A percentile compares a stretch with the other conserved stretches of the same genome.
Evolutionary conservation across 768 basidiomycete species (phyloP).

Genomic region (Boletus reticuloceps): DNA sequence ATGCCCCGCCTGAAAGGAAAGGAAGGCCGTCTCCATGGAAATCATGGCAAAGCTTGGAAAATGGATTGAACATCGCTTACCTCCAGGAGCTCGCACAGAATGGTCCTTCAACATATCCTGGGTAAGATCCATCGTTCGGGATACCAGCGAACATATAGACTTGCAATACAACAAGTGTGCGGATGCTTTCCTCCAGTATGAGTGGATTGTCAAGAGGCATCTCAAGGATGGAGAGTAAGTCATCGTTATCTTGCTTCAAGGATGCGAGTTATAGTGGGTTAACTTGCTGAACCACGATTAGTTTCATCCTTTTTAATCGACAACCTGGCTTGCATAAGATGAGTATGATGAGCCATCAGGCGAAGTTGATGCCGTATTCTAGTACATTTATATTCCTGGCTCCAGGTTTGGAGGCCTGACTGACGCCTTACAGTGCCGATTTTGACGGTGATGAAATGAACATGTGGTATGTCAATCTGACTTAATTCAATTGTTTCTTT

Average conservation of each 20-base stretch:
- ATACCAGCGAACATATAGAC: slow-evolving; percentile 97
- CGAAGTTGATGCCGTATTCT: slow-evolving; percentile 96
- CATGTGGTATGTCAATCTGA: slow-evolving; percentile 80
- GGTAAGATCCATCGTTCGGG: slow-evolving; percentile 96
- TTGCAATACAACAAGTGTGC: slow-evolving; percentile 94
- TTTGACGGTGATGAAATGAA: slow-evolving; percentile 99
- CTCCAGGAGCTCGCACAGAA: slow-evolving; percentile 74
- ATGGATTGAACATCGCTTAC: too few relatives aligned
- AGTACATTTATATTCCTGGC: slow-evolving; percentile 52
- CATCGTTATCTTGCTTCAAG: slow-evolving; percentile 33
- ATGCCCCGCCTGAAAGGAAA: slow-evolving; percentile 96
- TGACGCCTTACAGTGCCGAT: slow-evolving; percentile 95
- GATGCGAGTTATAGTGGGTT: background rate
- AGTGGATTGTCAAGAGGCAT: slow-evolving; percentile 98
- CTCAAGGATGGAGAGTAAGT: slow-evolving; percentile 97
- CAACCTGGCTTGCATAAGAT: slow-evolving; percentile 99
- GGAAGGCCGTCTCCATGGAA: slow-evolving; percentile 92
- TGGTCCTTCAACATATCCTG: slow-evolving; percentile 92
- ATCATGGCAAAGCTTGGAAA: too few relatives aligned
- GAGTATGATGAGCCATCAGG: slow-evolving; percentile 99
- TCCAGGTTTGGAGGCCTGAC: background rate
- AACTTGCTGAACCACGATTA: slow-evolving; percentile 3
- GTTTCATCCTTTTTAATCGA: slow-evolving; percentile 78
- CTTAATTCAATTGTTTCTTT: background rate
- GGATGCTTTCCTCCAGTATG: slow-evolving; percentile 93